Conservation (phyloP, 169 alveolate species). For the Plasmodium gonderi region DNA sequence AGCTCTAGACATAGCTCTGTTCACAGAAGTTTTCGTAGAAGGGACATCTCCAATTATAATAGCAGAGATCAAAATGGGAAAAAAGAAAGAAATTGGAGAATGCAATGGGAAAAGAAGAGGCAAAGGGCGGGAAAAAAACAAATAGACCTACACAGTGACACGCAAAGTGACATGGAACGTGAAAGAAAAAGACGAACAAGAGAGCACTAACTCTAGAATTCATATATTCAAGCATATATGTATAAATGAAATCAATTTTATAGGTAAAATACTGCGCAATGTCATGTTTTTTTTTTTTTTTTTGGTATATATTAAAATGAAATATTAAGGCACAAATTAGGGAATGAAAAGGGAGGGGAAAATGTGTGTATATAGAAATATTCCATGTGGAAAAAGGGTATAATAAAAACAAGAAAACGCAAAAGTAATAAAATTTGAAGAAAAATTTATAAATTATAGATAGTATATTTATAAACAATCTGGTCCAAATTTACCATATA, state of each 20-base stretch:
- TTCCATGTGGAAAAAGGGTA: neutral
- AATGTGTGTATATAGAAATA: neutral
- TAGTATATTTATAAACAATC: neutral
- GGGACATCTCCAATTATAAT: neutral
- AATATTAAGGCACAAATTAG: neutral
- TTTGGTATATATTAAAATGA: neutral
- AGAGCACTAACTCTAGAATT: neutral
- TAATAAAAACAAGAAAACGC: neutral
- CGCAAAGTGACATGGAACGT: neutral
- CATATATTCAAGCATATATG: neutral
- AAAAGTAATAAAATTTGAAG: neutral
- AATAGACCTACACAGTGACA: conserved; percentile 17
- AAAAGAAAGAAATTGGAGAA: neutral
- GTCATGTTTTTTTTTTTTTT: neutral
- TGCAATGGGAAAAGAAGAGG: neutral
- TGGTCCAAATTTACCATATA: neutral
- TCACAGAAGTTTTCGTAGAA: neutral
- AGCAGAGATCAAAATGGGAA: neutral
- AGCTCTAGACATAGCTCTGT: neutral
- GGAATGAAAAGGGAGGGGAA: neutral
- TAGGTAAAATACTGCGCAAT: neutral
- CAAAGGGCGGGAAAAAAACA: neutral
- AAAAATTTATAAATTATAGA: neutral
- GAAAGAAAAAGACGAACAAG: conserved; percentile 9
- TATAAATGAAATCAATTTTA: neutral